Evolutionary conservation across 768 basidiomycete species (phyloP), one percentile per base, ranked within the genome.

Genomic region (Suillus variegatus): DNA sequence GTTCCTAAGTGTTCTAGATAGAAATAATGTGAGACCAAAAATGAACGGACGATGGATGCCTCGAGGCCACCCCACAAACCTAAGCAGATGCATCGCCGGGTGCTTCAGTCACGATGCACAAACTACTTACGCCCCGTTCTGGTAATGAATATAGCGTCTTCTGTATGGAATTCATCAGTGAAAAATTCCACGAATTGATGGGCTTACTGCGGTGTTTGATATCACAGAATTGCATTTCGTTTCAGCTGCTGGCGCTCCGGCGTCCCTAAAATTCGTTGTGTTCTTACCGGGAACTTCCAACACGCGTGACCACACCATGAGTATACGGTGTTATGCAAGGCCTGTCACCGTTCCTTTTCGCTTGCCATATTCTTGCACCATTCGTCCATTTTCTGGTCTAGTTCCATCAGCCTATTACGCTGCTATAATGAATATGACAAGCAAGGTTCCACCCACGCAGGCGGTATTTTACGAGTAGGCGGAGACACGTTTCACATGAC

Each of bases 1-100:
- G 16, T 28, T 44, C 41, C 12, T 43, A 25, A 41, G 41, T 60
- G 25, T 41, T 60, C 25, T 32, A 60, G 58, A 60, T 60, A 44
- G 58, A 43, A 43, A 43, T 41, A 41, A 40, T 28, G 12, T 41
- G 16, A 25, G 22, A 25, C 38, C 14, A 41, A 43, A 41, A 41
- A 55, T 41, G 16, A 60, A 60, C 41, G 41, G 28, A 32, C 25
- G 18, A 60, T 12, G 57, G 14, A 60, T 60, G 18, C 58, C 58
- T 60, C 43, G 58, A 60, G 58, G 58, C 18, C 25, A 60, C 58
- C 58, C 58, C 58, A 60, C 58, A 58, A 58, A 22, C 25, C 14
- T 38, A 25, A 40, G 57, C 22, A 20, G 41, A 43, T 28, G 28
- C 28, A 28, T 28, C 28, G 28, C 2, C 32, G 28, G 18, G 41